Base-by-base conservation (phyloP, 2,329 filamentous ascomycete species). In the Fusarium virguliforme region DNA sequence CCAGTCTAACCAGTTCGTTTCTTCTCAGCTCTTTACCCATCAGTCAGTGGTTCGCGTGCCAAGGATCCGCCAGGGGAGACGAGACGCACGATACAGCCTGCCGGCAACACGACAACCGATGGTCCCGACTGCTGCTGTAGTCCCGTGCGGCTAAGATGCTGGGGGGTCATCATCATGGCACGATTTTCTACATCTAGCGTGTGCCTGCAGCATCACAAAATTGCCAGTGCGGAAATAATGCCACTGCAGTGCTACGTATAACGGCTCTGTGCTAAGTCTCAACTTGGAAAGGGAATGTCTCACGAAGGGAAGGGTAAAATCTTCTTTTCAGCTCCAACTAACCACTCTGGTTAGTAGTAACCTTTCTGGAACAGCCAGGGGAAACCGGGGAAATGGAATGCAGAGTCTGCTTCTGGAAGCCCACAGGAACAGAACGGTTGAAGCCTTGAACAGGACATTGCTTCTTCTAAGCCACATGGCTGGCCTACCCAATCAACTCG, bases 241-340 rank as follows among this genome's bases (percentile, higher is more conserved):
- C 28, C 55, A 58, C 32, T 22, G 26, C 18, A 18, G 30, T 58
- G 3, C 38, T 46, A 26, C 28, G 38, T 58, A 48, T 46, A 58
- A 34, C 13, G 13, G 28, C 30, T 18, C 40, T 22, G 30, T 32
- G 15, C 55, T 46, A 58, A 58, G 55, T 34, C 55, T 46, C 13
- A n/a, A 58, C 55, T 46, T 58, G 55, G 55, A 15, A 46, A 58
- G 35, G 40, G 40, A 15, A 22, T 58, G 38, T 46, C 30, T 46
- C 55, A 30, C 38, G 38, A 46, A 26, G 41, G 38, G 22, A 46
- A 30, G 10, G 18, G 18, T 24, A 35, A 35, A 13, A n/a, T 38
- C 35, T 38, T 18, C 18, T 58, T 26, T 46, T 58, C 38, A 43
- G 28, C 38, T 51, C 32, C 18, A 18, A 18, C 18, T 18, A 18